Evolutionary conservation across 2,329 filamentous ascomycete genomes (phyloP), one percentile per base, ranked within the genome.

Genomic region (Aspergillus brunneoviolaceus): DNA sequence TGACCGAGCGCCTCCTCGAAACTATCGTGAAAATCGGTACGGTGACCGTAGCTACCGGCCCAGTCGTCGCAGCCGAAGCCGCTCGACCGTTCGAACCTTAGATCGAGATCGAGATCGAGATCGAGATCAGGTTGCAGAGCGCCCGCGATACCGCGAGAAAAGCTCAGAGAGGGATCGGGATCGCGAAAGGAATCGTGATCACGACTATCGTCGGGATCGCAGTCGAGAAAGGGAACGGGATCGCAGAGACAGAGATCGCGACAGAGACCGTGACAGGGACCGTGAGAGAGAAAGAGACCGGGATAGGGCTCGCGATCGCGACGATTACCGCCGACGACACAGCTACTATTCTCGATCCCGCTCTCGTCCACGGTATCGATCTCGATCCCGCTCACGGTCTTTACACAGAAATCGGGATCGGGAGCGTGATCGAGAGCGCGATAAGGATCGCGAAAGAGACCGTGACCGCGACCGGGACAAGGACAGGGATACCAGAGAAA

Each of bases 1-100:
- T 45, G 73, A 74, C n/a, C 71, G 69, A 33, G 68, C 70, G 49
- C 61, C 68, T 19, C 68, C 70, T 57, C 73, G 71, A 49, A 71
- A 70, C 55, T 74, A 67, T 61, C 70, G 69, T 29, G 59, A 63
- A 39, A 69, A 71, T 27, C 65, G 69, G 51, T 69, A 63, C 25
- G 67, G 67, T 47, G 70, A 74, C 55, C 63, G 67, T 60, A 70
- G 70, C 63, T 76, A 74, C 60, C 69, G 75, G 35, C 73, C 72
- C 45, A 60, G 54, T 49, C 70, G 69, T 58, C 72, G 72, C 39
- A 77, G 74, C 59, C 70, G 72, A 35, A 77, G 76, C 57, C 67
- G 72, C 59, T 76, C 73, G 27, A 61, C 60, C 16, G 64, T 60
- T 47, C 68, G 72, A 23, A 67, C 65, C 3, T 60, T 67, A 49